Base-by-base conservation (phyloP, 345 rosid genomes). In the Hypericum androsaemum region DNA sequence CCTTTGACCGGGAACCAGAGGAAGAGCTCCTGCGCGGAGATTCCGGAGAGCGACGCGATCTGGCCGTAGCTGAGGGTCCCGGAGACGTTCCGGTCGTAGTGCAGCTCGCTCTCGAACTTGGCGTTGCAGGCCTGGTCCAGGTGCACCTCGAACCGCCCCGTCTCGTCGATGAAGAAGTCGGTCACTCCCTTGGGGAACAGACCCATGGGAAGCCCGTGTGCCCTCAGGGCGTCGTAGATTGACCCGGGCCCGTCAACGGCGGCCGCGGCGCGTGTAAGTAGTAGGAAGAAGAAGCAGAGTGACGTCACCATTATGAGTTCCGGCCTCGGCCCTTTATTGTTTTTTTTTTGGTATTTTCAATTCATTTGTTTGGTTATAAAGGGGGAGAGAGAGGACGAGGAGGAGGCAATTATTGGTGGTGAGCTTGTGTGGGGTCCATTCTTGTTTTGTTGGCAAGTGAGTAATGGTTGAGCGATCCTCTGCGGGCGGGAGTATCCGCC, bases 1-100 rank as follows among this genome's bases (percentile, higher is more conserved):
- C 76, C 82, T 61, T 74, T 84, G 3, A 90, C 96, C 41, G 81
- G 95, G 67, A 90, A 81, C 96, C 96, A 90, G 43, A 90, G 64
- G 55, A 87, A 90, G 10, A 90, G 63, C 63, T 90, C 98, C 61
- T 87, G 89, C 0, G 96, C 86, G 13, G 81, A 66, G 43, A 90
- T 68, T 41, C 98, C 98, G 0, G 86, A 80, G 44, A 90, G 64
- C 2, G 72, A 72, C 7, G 61, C 66, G 76, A 90, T 81, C 77
- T 80, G 69, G 5, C 86, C 80, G 57, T 56, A 72, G 37, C 76
- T 67, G 38, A 90, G 57, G 0, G 68, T 74, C 13, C 98, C 98
- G 0, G 89, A 72, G 7, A 90, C 84, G 47, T 79, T 90, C 42
- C 57, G 54, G 37, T 90, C 88, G 74, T 87, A 90, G 61, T 75